Evolutionary conservation across 108 stramenopile species (phyloP), one percentile per base, ranked within the genome.

Genomic region (Seminavis robusta): DNA sequence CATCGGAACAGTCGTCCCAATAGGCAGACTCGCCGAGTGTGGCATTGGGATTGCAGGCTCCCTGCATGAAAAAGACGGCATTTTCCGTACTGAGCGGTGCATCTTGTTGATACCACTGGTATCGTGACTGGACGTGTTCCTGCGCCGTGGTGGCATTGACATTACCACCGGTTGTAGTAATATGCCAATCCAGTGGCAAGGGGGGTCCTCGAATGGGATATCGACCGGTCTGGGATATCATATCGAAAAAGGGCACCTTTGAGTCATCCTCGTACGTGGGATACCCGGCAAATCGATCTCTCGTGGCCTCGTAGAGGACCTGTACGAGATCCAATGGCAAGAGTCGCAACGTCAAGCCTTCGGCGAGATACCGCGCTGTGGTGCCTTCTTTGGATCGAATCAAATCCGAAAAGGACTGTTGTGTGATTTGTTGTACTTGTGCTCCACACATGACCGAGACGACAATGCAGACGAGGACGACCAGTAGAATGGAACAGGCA

Each of bases 201-300:
- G 47, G 60, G 5, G 36, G 16, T 13, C 59, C 47, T 23, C 41
- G 15, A 46, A 83, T 51, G 16, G 81, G 81, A 58, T 83, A 83
- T 1, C 34, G 34, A 38, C 51, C 47, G 9, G n/a, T 16, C 1
- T 52, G 49, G 8, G 70, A 61, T 3, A 55, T 45, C 3, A 34
- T 65, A 63, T 78, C 74, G 8, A 65, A 30, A 49, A 83, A 83
- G 0, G 81, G 77, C 13, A 75, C 71, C 21, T 56, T 19, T 10
- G 20, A 29, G 34, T 65, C 68, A 47, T 73, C 67, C 16, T 58
- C 58, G 31, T 40, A 42, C 48, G 33, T 31, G 19, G 77, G 77
- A 51, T 79, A 79, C 11, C 77, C 81, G 15, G 64, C 66, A 30
- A 83, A 72, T 29, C 81, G 60, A 65, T 83, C 81, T 38, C 65